Evolutionary conservation across 2,329 filamentous ascomycete genomes (phyloP).

Genomic region (Neoascochyta sp.): DNA sequence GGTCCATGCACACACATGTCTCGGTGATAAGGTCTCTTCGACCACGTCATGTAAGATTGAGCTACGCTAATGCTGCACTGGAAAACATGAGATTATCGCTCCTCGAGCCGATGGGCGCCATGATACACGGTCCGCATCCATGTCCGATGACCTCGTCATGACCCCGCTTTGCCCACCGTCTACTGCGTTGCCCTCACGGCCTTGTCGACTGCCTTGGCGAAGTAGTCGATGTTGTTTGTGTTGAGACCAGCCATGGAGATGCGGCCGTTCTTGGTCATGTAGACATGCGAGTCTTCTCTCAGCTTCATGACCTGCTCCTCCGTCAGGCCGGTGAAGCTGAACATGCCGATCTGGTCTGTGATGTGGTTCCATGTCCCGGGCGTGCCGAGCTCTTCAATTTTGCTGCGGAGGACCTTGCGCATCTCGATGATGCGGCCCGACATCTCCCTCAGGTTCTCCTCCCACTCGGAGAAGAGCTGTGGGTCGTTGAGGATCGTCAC

Average conservation of each 20-base stretch:
- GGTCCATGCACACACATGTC: too few species aligned
- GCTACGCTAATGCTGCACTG: too few species aligned
- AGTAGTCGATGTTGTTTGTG: conserved; percentile 85
- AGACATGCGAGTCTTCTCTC: conserved; percentile 68
- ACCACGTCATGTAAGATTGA: too few species aligned
- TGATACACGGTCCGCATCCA: too few species aligned
- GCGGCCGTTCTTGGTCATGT: conserved; percentile 96
- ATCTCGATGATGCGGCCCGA: conserved; percentile 91
- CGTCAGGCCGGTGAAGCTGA: conserved; percentile 81
- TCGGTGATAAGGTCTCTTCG: too few species aligned
- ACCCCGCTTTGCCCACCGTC: neutral
- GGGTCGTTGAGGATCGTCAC: conserved; percentile 79
- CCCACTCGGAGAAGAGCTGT: conserved; percentile 82
- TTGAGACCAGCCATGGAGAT: conserved; percentile 99
- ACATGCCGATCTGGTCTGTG: conserved; percentile 99
- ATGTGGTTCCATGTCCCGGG: conserved; percentile 96
- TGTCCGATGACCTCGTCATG: too few species aligned
- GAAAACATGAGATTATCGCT: too few species aligned
- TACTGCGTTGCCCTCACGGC: conserved; percentile 61
- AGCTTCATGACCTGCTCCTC: conserved; percentile 71
- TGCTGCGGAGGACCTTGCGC: conserved; percentile 71
- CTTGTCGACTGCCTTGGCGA: conserved; percentile 83
- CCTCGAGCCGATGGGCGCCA: too few species aligned
- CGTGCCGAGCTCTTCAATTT: conserved; percentile 80
- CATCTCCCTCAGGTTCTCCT: conserved; percentile 89